Conservation (phyloP, 192 early-diverging fungal species). For the Podila minutissima region DNA sequence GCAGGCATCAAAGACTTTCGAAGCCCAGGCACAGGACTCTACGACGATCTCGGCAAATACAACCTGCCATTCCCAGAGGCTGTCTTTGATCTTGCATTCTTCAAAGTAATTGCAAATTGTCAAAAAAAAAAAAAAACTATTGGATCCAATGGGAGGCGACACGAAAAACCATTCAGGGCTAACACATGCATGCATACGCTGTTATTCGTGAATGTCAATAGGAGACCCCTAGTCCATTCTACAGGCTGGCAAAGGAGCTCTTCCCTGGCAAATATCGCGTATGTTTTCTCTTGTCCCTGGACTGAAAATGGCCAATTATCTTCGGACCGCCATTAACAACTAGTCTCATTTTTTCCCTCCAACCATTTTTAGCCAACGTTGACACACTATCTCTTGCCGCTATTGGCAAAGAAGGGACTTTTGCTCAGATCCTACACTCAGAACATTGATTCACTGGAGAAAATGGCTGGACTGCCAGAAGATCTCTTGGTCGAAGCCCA, state of each 20-base stretch:
- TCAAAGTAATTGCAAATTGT: conserved; percentile 56
- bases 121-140: background rate
- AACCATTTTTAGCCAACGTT: conserved; percentile 70
- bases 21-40: conserved; percentile 92
- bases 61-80: conserved; percentile 94
- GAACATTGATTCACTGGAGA: conserved; percentile 97
- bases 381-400: conserved; percentile 87
- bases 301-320: background rate
- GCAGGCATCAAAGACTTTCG: conserved; percentile 96
- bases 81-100: conserved; percentile 94
- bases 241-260: conserved; percentile 87
- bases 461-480: conserved; percentile 77
- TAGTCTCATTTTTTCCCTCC: no score
- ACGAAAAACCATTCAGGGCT: background rate
- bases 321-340: background rate
- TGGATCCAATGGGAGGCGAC: background rate
- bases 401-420: conserved; percentile 74
- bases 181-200: background rate
- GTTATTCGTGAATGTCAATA: conserved; percentile 10
- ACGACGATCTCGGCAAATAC: conserved; percentile 91
- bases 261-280: conserved; percentile 80
- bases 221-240: conserved; percentile 88
- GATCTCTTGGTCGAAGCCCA: conserved; percentile 91
- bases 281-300: conserved; percentile 7
- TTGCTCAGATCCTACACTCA: conserved; percentile 94